These are phyloP conservation scores for Mucor mucedo DNA, from an alignment of 371 early-diverging fungal genomes.

Conservation along the genomic window DNA sequence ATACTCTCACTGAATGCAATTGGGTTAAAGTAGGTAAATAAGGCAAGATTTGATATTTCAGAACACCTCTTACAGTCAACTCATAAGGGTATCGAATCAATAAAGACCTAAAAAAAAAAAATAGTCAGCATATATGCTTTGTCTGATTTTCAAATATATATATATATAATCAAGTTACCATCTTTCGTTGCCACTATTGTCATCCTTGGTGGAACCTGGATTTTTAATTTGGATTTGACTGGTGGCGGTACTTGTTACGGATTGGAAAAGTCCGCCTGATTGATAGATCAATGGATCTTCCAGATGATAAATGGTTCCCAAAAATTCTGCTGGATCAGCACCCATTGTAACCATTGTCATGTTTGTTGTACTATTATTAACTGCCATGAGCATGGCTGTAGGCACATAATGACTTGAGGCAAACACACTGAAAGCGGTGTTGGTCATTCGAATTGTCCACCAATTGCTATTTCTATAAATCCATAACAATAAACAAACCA, in stretches of 20 bases:
- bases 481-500: not conserved
- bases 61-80: constrained; percentile 68
- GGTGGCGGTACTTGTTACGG: constrained; percentile 25
- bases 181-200: constrained; percentile 34
- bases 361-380: not conserved
- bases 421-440: constrained; percentile 34
- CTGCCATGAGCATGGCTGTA: constrained; percentile 1
- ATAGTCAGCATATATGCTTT: constrained; percentile 28
- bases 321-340: constrained; percentile 35
- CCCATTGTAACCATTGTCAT: constrained; percentile 2
- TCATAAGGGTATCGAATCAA: constrained; percentile 67
- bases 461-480: constrained; percentile 28
- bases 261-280: constrained; percentile 22
- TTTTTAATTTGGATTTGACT: constrained; percentile 35
- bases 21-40: constrained; percentile 19
- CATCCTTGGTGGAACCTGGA: constrained; percentile 30
- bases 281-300: constrained; percentile 34
- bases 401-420: constrained; percentile 36
- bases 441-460: constrained; percentile 34
- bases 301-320: constrained; percentile 34
- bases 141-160: not conserved
- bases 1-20: constrained; percentile 46
- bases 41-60: constrained; percentile 61
- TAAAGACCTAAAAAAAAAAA: constrained; percentile 21
- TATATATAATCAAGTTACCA: constrained; percentile 11